Evolutionary conservation across 176 grass and related monocot species (phyloP).

Genomic region (Guadua angustifolia): DNA sequence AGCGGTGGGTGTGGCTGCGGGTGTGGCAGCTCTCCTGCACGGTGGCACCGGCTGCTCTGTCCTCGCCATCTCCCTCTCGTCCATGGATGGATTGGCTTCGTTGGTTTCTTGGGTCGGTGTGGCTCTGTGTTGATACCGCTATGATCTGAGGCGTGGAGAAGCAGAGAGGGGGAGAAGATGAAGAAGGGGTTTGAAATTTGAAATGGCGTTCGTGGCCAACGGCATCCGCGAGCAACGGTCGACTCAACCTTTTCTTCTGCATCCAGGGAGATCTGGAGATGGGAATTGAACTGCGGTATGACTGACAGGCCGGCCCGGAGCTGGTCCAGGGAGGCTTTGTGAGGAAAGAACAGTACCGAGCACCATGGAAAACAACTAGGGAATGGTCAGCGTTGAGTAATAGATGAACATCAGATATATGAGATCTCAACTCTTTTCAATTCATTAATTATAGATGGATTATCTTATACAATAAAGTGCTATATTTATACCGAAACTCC

Average conservation of each 20-base stretch:
- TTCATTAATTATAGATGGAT: too few species aligned
- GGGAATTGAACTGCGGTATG: background rate
- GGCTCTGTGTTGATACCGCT: background rate
- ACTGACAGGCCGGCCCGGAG: background rate
- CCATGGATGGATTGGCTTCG: slow-evolving; percentile 36
- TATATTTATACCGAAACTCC: too few species aligned
- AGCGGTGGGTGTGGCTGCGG: slow-evolving; percentile 19
- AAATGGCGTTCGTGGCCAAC: slow-evolving; percentile 44
- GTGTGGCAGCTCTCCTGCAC: slow-evolving; percentile 16
- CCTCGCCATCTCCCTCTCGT: slow-evolving; percentile 45
- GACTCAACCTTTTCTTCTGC: background rate
- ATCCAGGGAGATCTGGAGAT: background rate
- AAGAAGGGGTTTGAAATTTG: slow-evolving; percentile 53
- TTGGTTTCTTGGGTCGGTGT: background rate
- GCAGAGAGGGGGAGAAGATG: background rate
- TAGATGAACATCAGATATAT: too few species aligned
- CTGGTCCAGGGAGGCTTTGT: background rate
- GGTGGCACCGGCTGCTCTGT: background rate
- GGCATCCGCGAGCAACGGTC: slow-evolving; percentile 54
- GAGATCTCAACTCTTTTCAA: too few species aligned
- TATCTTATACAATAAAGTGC: too few species aligned
- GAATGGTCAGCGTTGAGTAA: too few species aligned
- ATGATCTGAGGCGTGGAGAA: background rate
- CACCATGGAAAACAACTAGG: too few species aligned
- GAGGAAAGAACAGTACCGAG: background rate